Evolutionary conservation across 2,329 filamentous ascomycete species (phyloP), one percentile per base, ranked within the genome.

Genomic region (Colletotrichum tamarilloi): DNA sequence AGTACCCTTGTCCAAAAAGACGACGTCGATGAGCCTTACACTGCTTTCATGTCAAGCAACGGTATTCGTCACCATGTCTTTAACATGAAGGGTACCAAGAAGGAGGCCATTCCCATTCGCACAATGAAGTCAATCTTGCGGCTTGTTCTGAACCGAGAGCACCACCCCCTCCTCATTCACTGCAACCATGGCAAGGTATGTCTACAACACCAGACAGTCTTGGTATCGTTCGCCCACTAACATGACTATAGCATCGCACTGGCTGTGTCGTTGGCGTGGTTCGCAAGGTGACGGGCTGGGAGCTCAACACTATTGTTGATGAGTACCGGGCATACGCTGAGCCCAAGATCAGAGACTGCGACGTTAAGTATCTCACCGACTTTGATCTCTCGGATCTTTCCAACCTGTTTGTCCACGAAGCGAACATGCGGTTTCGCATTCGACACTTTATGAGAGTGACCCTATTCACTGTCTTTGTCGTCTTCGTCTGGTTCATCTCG

Each of bases 11-110:
- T 93, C 59, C 87, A 89, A 57, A 92, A 91, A 75, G 90, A 92
- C 4, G 86, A 89, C 19, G 83, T 86, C 4, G 83, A 86, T 9
- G 81, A 86, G 3, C 87, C 85, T 0, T 89, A 90, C 65, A 79
- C 85, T 26, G 79, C 83, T 3, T 98, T 97, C 79, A 89, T 97
- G 76, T 80, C 86, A 49, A 81, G 85, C 5, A 90, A 93, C 76
- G 87, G 87, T 74, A 96, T 98, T 78, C 87, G 87, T 57, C 94
- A 97, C 77, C 85, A 91, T 76, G 87, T 94, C 55, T 92, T 97
- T 78, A 89, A 92, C 76, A 93, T 98, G 86, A 90, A 92, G 74
- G 93, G 95, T n/a, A 98, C 97, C 76, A 98, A 98, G 82, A 95
- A 95, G 77, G 87, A 92, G 67, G 87, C 88, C 9, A 94, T 94